phyloP scores from a whole-genome alignment of 2,329 filamentous ascomycete genomes.

The Gremmenia infestans region DNA sequence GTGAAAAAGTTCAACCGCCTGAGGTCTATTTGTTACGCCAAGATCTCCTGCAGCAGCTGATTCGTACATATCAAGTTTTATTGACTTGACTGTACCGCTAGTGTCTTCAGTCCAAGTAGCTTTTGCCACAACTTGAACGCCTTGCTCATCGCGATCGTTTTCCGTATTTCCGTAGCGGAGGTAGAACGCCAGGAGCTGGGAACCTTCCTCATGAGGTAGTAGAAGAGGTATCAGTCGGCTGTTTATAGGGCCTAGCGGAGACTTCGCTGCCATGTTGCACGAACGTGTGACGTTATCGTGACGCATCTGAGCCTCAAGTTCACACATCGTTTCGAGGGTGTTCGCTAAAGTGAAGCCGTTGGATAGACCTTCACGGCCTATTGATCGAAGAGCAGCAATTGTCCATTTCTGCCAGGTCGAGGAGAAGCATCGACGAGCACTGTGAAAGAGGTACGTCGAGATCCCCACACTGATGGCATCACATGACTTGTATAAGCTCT shows the following conservation, averaged over 20 bases:
- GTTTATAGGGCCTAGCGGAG: conserved; percentile 8
- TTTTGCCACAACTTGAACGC: conserved; percentile 13
- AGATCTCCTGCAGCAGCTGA: background rate
- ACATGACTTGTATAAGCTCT: conserved; percentile 17
- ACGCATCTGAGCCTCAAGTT: conserved; percentile 6
- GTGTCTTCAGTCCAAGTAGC: conserved; percentile 15
- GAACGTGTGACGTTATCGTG: background rate
- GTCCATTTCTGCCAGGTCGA: conserved; percentile 17
- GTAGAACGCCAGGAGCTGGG: conserved; percentile 9
- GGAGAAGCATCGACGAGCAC: conserved; percentile 18
- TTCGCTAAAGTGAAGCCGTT: conserved; percentile 15
- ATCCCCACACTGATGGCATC: conserved; percentile 19
- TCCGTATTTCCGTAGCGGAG: conserved; percentile 11
- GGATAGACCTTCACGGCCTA: conserved; percentile 16
- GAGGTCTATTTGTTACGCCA: background rate
- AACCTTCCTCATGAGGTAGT: conserved; percentile 12
- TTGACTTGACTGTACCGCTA: conserved; percentile 6
- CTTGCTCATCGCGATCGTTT: conserved; percentile 7
- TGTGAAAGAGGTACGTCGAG: conserved; percentile 15
- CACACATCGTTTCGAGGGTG: conserved; percentile 13
- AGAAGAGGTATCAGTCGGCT: conserved; percentile 15
- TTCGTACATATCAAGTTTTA: conserved; percentile 14
- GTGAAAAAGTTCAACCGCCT: conserved; percentile 11
- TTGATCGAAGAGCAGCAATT: conserved; percentile 9
- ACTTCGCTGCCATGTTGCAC: background rate